Evolutionary conservation across 202 grass and related monocot genomes (phyloP).

Genomic region (Musa balbisiana): DNA sequence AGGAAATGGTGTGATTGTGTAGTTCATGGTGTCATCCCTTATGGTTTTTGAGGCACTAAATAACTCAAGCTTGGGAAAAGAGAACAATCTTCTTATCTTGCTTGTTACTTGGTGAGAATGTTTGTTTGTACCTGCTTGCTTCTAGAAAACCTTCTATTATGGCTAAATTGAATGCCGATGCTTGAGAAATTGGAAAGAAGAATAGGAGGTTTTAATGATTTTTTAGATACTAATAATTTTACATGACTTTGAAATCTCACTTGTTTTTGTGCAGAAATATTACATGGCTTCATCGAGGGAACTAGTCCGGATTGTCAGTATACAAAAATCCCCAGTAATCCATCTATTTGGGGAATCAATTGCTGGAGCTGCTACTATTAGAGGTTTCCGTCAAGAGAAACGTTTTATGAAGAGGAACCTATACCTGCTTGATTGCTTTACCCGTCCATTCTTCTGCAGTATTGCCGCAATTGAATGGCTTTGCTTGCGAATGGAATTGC

Average conservation of each 20-base stretch:
- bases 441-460: slow-evolving; percentile 91
- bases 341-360: slow-evolving; percentile 98
- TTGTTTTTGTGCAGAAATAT: slow-evolving; percentile 63
- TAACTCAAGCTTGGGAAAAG: not conserved
- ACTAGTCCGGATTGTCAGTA: slow-evolving; percentile 80
- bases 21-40: too few relatives aligned
- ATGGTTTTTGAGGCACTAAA: not conserved
- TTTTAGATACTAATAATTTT: too few relatives aligned
- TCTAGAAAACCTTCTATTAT: not conserved
- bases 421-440: slow-evolving; percentile 87
- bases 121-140: not conserved
- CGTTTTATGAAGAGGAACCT: slow-evolving; percentile 96
- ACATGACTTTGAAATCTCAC: slow-evolving; percentile 8
- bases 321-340: slow-evolving; percentile 96
- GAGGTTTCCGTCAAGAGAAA: slow-evolving; percentile 94
- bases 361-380: slow-evolving; percentile 90
- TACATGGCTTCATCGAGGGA: slow-evolving; percentile 99
- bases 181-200: not conserved
- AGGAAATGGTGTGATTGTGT: too few relatives aligned
- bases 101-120: not conserved
- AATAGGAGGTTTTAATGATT: not conserved
- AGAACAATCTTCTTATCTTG: not conserved
- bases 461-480: slow-evolving; percentile 99
- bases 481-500: slow-evolving; percentile 89
- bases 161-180: not conserved